Percentiles rank a stretch among this genome's conserved stretches.
phyloP scores from a whole-genome alignment of 2,329 filamentous ascomycete species.

The Tolypocladium amazonense region DNA sequence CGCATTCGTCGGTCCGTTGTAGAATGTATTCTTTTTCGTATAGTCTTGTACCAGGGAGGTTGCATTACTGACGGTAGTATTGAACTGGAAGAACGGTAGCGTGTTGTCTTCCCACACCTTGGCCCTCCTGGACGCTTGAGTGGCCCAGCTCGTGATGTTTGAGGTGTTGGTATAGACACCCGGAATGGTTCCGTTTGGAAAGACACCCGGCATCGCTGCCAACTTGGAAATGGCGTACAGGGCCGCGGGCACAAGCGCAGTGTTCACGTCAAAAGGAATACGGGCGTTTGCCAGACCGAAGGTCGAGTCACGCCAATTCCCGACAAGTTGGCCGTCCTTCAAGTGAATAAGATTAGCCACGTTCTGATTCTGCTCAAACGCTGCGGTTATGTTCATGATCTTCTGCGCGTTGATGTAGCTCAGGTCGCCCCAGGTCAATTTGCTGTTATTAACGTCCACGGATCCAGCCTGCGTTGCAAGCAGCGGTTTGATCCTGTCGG shows the following conservation, averaged over 20 bases:
- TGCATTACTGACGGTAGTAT: slow-evolving; percentile 32
- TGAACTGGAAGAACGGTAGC: slow-evolving; percentile 42
- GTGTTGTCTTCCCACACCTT: slow-evolving; percentile 52
- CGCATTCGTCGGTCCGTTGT: slow-evolving; percentile 32
- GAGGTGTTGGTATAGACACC: slow-evolving; percentile 20
- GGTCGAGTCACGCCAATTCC: slow-evolving; percentile 52
- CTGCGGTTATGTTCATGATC: slow-evolving; percentile 43
- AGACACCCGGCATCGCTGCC: slow-evolving; percentile 34
- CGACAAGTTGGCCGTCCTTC: slow-evolving; percentile 41
- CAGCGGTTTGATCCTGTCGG: slow-evolving; percentile 1
- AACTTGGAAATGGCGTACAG: slow-evolving; percentile 46
- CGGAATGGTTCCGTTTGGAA: slow-evolving; percentile 25
- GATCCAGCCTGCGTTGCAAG: slow-evolving; percentile 20
- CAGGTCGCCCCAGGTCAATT: slow-evolving; percentile 42
- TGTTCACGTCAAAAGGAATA: slow-evolving; percentile 57
- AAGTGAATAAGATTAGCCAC: slow-evolving; percentile 47
- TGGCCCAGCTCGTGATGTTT: slow-evolving; percentile 26
- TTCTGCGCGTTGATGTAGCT: slow-evolving; percentile 42
- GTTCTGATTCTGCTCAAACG: slow-evolving; percentile 42
- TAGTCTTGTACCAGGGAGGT: slow-evolving; percentile 36
- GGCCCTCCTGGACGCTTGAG: slow-evolving; percentile 36
- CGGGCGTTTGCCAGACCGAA: slow-evolving; percentile 50
- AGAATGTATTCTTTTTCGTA: slow-evolving; percentile 24
- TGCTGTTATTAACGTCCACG: slow-evolving; percentile 37
- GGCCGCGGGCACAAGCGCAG: slow-evolving; percentile 50